These are phyloP conservation scores for Tagetes patula DNA, from an alignment of 129 eudicot genomes.

Conservation along the genomic window DNA sequence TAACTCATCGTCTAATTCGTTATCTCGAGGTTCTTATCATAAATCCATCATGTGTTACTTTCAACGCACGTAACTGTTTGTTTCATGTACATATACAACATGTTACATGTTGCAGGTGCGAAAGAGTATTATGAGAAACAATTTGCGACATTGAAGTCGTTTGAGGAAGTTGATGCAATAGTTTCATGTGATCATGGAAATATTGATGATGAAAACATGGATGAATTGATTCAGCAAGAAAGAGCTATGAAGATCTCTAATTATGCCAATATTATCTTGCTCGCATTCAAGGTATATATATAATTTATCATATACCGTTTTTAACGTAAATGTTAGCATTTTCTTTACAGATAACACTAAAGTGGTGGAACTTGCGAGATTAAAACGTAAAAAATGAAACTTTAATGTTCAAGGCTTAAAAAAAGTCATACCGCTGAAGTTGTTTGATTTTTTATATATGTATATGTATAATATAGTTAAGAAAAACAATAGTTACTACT, in stretches of 20 bases:
- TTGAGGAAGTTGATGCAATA: conserved; percentile 67
- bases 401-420: too few species aligned
- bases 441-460: too few species aligned
- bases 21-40: conserved; percentile 50
- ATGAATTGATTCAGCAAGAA: conserved; percentile 69
- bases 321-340: too few species aligned
- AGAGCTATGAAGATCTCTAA: conserved; percentile 87
- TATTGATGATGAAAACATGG: conserved; percentile 55
- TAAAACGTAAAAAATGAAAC: too few species aligned
- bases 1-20: conserved; percentile 28
- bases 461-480: too few species aligned
- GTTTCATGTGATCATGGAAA: conserved; percentile 41
- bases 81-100: too few species aligned
- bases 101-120: conserved; percentile 49
- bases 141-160: conserved; percentile 67
- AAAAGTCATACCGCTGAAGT: too few species aligned
- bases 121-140: conserved; percentile 84
- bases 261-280: conserved; percentile 69
- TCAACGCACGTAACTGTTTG: neutral
- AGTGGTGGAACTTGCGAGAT: too few species aligned
- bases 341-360: too few species aligned
- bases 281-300: conserved; percentile 70
- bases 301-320: neutral
- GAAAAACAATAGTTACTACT: neutral
- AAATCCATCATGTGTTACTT: neutral